A percentile compares a stretch with the other conserved stretches of the same genome.
These are phyloP conservation scores for Blechomonas ayalai DNA, from an alignment of 208 protist genomes.

Conservation along the genomic window DNA sequence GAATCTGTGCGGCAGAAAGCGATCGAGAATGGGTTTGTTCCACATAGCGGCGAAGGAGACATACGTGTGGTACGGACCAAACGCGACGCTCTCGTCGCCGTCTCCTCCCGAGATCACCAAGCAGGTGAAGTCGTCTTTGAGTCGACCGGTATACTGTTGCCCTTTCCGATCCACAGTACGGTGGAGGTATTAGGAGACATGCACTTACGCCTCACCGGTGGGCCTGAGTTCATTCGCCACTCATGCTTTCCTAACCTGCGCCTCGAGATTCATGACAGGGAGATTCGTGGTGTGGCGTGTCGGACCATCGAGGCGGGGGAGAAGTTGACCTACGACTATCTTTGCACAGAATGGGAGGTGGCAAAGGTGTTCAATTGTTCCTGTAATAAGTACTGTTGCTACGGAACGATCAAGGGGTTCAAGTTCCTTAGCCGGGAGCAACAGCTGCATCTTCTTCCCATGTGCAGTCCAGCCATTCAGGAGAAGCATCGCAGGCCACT, in stretches of 20 bases:
- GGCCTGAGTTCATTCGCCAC: constrained; percentile 74
- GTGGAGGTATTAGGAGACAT: constrained; percentile 61
- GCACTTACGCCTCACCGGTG: constrained; percentile 70
- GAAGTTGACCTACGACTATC: constrained; percentile 79
- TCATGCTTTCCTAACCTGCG: constrained; percentile 79
- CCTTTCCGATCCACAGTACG: constrained; percentile 71
- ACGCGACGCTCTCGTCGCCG: constrained; percentile 24
- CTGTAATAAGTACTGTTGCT: constrained; percentile 76
- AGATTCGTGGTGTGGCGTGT: constrained; percentile 58
- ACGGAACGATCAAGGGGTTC: constrained; percentile 78
- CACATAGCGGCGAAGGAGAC: constrained; percentile 33
- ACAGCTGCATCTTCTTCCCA: constrained; percentile 56
- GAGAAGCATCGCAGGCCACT: constrained; percentile 51
- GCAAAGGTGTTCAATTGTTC: constrained; percentile 71
- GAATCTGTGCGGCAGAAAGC: constrained; percentile 70
- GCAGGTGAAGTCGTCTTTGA: constrained; percentile 48
- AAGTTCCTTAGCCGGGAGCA: constrained; percentile 60
- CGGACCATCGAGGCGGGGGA: constrained; percentile 69
- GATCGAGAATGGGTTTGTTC: constrained; percentile 61
- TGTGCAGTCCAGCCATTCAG: constrained; percentile 52
- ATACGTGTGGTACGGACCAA: constrained; percentile 38
- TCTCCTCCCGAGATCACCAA: constrained; percentile 31
- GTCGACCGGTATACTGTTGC: constrained; percentile 56
- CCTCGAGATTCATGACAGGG: constrained; percentile 58
- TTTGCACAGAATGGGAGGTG: constrained; percentile 84